phyloP scores from a whole-genome alignment of 306 rosid genomes.

The Vigna radiata region DNA sequence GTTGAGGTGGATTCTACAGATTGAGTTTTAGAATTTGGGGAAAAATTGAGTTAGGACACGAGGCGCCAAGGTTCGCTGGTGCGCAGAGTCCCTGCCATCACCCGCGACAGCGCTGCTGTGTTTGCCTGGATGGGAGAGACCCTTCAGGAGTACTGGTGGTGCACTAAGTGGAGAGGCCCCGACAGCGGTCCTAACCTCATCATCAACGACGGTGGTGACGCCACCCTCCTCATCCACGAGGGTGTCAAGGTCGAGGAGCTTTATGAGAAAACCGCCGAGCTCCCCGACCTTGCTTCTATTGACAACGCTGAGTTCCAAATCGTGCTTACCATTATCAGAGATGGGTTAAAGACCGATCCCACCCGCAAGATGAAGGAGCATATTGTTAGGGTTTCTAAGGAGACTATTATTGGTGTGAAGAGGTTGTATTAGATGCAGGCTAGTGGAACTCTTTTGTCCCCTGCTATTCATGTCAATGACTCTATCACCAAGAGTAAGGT shows the following conservation, averaged over 20 bases:
- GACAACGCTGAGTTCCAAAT: constrained; percentile 88
- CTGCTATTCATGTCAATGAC: constrained; percentile 95
- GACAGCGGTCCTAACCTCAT: constrained; percentile 90
- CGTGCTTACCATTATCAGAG: constrained; percentile 76
- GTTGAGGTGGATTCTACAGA: too few species aligned
- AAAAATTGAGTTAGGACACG: too few species aligned
- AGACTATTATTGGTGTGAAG: constrained; percentile 96
- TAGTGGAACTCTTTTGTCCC: constrained; percentile 76
- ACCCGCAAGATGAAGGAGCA: constrained; percentile 80
- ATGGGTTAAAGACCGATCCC: constrained; percentile 82
- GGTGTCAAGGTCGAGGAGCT: constrained; percentile 94
- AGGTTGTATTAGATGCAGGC: constrained; percentile 94
- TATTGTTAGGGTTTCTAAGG: constrained; percentile 91
- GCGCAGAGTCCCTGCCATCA: too few species aligned
- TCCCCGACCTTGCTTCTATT: constrained; percentile 78
- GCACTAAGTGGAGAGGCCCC: constrained; percentile 99
- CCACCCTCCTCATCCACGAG: too few species aligned
- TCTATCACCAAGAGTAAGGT: constrained; percentile 99
- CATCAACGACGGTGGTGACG: too few species aligned
- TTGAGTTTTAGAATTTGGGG: too few species aligned
- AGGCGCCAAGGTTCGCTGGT: too few species aligned
- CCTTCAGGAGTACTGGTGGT: constrained; percentile 99
- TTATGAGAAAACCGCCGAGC: constrained; percentile 58
- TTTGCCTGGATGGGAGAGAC: constrained; percentile 99
- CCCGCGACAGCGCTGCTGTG: constrained; percentile 86